Percentiles rank a stretch among this genome's conserved stretches.
phyloP scores from a whole-genome alignment of 805 yeast genomes.

The Suhomyces canberraensis region DNA sequence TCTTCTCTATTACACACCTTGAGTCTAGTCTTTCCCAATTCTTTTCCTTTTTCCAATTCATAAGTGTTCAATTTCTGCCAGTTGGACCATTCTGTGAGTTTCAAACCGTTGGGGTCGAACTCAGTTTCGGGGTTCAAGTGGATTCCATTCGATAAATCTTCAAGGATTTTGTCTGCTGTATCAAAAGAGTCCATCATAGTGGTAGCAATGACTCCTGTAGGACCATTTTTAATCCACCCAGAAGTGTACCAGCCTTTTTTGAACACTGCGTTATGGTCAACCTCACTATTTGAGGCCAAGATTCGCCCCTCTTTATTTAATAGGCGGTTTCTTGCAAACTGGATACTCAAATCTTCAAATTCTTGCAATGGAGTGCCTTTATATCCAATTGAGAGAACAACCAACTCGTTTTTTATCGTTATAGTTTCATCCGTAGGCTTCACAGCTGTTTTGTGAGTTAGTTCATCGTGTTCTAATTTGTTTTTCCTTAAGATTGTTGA shows the following conservation, averaged over 20 bases:
- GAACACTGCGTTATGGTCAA: slow-evolving; percentile 19
- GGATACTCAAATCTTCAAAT: slow-evolving; percentile 39
- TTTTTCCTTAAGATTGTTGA: slow-evolving; percentile 52
- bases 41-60: slow-evolving; percentile 51
- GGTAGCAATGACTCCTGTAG: slow-evolving; percentile 85
- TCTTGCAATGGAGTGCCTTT: slow-evolving; percentile 63
- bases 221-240: slow-evolving; percentile 90
- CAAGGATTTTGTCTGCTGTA: slow-evolving; percentile 62
- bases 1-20: slow-evolving; percentile 49
- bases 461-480: slow-evolving; percentile 37
- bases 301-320: slow-evolving; percentile 36
- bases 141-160: slow-evolving; percentile 45
- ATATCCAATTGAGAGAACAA: slow-evolving; percentile 82
- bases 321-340: slow-evolving; percentile 29
- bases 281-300: slow-evolving; percentile 12
- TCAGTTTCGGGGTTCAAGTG: slow-evolving; percentile 14
- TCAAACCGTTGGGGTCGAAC: slow-evolving; percentile 4
- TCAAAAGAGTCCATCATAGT: slow-evolving; percentile 83
- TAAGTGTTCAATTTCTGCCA: slow-evolving; percentile 58
- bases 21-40: slow-evolving; percentile 50
- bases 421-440: slow-evolving; percentile 33
- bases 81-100: slow-evolving; percentile 50
- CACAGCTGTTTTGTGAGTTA: slow-evolving; percentile 30
- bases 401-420: slow-evolving; percentile 53
- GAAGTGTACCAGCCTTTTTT: slow-evolving; percentile 63